Base-by-base conservation (phyloP, 2,329 filamentous ascomycete species). In the Sarocladium strictum region DNA sequence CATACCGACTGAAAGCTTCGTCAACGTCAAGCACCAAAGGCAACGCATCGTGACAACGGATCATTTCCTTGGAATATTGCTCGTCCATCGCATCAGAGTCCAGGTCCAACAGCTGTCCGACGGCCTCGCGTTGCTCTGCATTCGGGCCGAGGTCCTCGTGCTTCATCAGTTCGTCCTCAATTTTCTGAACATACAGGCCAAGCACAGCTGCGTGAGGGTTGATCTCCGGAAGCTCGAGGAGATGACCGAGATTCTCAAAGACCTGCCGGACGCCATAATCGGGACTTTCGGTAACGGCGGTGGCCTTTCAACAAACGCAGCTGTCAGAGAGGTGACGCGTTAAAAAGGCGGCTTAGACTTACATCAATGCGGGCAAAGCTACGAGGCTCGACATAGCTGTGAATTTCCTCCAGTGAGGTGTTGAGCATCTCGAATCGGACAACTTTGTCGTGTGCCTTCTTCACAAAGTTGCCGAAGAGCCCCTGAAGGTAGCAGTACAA, bases 361-460 rank as follows among this genome's bases (percentile, higher is more conserved):
- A 51, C 47, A 51, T 51, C 47, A 35, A 51, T 51, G 47, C 47
- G 47, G 29, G 47, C 23, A 14, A 51, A 35, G 17, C 27, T 51
- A 17, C 11, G 27, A 5, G 4, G 12, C 5, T 51, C 15, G 4
- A 51, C 2, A n/a, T 35, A 23, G 9, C 6, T 21, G 29, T 35
- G 24, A 5, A 51, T 11, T n/a, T 14, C 21, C 23, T 51, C 10
- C 4, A 29, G 47, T 21, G 21, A 26, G 3, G 23, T 10, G 29
- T 23, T 6, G 27, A 19, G 47, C 47, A 51, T 23, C 47, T 51
- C 47, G 23, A 51, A 51, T 3, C 11, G 10, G 27, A 51, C 47
- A 21, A 10, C 14, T 3, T 51, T 26, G 12, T 32, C 12, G 19
- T 35, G 47, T 3, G 17, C 15, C 21, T 51, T 23, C 10, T 3